These are phyloP conservation scores for Mallotus repandus DNA, from an alignment of 441 rosid genomes.

Conservation along the genomic window DNA sequence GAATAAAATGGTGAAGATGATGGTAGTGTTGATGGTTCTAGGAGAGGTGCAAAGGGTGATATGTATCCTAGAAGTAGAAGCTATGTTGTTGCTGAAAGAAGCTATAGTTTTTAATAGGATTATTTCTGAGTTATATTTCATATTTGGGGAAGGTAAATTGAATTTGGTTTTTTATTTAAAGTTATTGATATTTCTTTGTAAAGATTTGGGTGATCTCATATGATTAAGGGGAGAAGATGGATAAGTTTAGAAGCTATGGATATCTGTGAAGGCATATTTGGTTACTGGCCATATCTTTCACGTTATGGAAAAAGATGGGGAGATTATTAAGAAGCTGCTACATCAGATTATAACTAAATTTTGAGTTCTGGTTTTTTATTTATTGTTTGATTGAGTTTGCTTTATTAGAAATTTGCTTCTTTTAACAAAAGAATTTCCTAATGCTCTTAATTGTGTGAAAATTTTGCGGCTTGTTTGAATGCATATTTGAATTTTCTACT, in stretches of 20 bases:
- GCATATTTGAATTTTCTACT: slow-evolving; percentile 5
- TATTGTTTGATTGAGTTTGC: slow-evolving; percentile 21
- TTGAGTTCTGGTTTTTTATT: slow-evolving; percentile 13
- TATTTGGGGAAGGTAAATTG: too few species aligned
- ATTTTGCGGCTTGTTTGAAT: slow-evolving; percentile 14
- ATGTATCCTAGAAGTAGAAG: slow-evolving; percentile 57
- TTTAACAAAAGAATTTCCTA: slow-evolving; percentile 15
- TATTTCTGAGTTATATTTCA: too few species aligned
- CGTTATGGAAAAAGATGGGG: too few species aligned
- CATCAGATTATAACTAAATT: too few species aligned
- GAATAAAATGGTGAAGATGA: slow-evolving; percentile 55
- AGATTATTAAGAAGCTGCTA: too few species aligned
- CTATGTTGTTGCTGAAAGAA: slow-evolving; percentile 37
- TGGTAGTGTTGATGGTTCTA: slow-evolving; percentile 20
- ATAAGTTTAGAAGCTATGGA: too few species aligned
- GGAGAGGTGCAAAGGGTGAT: slow-evolving; percentile 22
- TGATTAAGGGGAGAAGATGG: too few species aligned
- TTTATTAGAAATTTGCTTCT: slow-evolving; percentile 2
- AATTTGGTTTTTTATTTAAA: too few species aligned
- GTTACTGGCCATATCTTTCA: too few species aligned
- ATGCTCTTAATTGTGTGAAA: slow-evolving; percentile 10
- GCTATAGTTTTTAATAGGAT: slow-evolving; percentile 20
- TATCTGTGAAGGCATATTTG: too few species aligned
- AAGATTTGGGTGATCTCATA: too few species aligned
- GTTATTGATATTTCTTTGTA: too few species aligned